These are phyloP conservation scores for Cinnamomum chago DNA, from an alignment of 164 flowering plant genomes.

Conservation along the genomic window DNA sequence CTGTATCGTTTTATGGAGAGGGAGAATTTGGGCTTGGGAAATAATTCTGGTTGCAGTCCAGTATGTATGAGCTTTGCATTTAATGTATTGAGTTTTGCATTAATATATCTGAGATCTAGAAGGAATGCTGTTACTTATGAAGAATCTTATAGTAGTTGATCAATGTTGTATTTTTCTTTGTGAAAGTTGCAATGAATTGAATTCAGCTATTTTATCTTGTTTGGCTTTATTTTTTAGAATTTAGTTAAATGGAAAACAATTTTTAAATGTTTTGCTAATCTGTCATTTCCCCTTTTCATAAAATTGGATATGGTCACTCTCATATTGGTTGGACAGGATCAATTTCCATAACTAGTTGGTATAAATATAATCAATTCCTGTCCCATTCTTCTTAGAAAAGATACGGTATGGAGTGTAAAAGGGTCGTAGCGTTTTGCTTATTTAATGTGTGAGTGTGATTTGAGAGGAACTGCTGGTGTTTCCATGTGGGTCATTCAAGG, in stretches of 20 bases:
- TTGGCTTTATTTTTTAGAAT: too few relatives aligned
- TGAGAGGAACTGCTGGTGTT: neutral
- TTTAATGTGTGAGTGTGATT: neutral
- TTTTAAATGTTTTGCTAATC: neutral
- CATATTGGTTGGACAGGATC: neutral
- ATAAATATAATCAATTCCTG: neutral
- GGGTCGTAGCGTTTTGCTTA: neutral
- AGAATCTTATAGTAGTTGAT: neutral
- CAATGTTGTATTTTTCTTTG: neutral
- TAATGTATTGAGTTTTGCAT: neutral
- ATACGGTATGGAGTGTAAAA: neutral
- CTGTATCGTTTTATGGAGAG: neutral
- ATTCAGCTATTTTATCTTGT: too few relatives aligned
- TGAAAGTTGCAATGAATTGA: neutral
- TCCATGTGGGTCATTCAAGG: neutral
- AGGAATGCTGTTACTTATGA: neutral
- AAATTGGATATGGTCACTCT: neutral
- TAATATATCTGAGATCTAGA: neutral
- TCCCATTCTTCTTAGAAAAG: neutral
- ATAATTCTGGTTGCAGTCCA: neutral
- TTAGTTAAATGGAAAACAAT: too few relatives aligned
- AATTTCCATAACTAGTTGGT: neutral
- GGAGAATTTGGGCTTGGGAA: neutral
- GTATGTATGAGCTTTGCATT: neutral
- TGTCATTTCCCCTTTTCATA: neutral